A percentile compares a stretch with the other conserved stretches of the same genome.
Conservation (phyloP, 805 yeast species). For the Kazachstania viticola region DNA sequence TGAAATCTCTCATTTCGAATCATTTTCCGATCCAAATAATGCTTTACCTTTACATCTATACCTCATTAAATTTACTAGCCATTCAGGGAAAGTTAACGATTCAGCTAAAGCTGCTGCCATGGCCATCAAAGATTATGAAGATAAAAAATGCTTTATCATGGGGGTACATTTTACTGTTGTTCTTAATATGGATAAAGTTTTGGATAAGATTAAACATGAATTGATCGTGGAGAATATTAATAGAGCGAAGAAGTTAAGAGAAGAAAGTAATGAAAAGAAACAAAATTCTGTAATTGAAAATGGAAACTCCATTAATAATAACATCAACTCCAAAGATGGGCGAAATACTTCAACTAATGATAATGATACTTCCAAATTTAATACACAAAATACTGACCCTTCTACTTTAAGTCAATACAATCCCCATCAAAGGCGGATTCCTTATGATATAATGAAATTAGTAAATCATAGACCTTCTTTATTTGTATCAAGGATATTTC, state of each 20-base stretch:
- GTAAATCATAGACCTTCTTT: constrained; percentile 50
- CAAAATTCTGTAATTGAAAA: constrained; percentile 1
- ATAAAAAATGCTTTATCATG: constrained; percentile 40
- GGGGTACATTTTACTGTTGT: constrained; percentile 37
- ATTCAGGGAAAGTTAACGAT: constrained; percentile 35
- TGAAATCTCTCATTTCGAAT: constrained; percentile 43
- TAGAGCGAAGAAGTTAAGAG: constrained; percentile 11
- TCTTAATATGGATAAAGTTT: constrained; percentile 34
- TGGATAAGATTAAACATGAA: constrained; percentile 25
- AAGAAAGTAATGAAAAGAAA: constrained; percentile 4
- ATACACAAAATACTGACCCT: no score
- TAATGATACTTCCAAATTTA: background rate
- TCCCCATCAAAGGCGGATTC: constrained; percentile 26
- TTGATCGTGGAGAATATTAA: constrained; percentile 25
- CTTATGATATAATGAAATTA: constrained; percentile 36
- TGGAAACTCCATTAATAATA: background rate
- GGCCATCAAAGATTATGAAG: constrained; percentile 33
- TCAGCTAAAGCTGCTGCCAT: constrained; percentile 37
- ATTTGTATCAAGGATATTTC: constrained; percentile 42
- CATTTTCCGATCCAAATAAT: constrained; percentile 56
- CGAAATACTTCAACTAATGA: background rate
- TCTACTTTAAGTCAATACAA: no score
- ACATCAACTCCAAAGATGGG: background rate
- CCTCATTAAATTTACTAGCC: constrained; percentile 48
- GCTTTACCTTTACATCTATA: constrained; percentile 75